Conservation (phyloP, 1,284 basidiomycete genomes). For the Rhodotorula sp. region DNA sequence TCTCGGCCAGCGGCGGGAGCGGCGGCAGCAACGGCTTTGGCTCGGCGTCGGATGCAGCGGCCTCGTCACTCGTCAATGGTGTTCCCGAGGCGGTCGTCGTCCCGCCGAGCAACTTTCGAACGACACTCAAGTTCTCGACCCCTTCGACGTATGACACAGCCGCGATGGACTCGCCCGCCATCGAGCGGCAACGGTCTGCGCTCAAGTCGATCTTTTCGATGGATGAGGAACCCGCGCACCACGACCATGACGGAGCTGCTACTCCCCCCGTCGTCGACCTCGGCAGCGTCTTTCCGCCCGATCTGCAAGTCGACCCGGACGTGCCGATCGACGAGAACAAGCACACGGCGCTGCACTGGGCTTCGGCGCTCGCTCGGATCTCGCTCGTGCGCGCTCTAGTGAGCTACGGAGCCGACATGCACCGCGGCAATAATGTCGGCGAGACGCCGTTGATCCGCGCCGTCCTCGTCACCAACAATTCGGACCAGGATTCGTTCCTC, state of each 20-base stretch:
- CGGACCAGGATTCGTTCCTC: constrained; percentile 70
- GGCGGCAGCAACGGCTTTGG: constrained; percentile 1
- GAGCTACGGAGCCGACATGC: constrained; percentile 75
- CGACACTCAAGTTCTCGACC: constrained; percentile 25
- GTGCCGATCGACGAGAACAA: constrained; percentile 87
- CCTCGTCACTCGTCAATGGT: neutral
- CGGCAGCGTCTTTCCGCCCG: constrained; percentile 34
- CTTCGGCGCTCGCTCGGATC: constrained; percentile 77
- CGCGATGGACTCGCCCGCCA: neutral
- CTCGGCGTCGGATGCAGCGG: neutral
- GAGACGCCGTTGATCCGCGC: constrained; percentile 94
- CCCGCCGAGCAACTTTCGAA: constrained; percentile 24
- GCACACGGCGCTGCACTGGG: constrained; percentile 91
- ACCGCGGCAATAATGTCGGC: constrained; percentile 86
- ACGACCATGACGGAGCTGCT: neutral
- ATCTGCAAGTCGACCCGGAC: constrained; percentile 62
- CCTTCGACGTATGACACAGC: constrained; percentile 11
- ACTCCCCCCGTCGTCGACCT: constrained; percentile 22
- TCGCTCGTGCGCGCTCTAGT: constrained; percentile 64
- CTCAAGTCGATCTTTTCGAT: constrained; percentile 38
- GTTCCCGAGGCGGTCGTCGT: neutral
- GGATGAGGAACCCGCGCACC: constrained; percentile 10
- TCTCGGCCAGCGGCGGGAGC: neutral
- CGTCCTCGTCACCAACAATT: constrained; percentile 83
- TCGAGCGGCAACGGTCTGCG: constrained; percentile 25